Percentiles rank a stretch among this genome's conserved stretches.
Evolutionary conservation across 306 rosid genomes (phyloP).

Genomic region (Trifolium pratense): DNA sequence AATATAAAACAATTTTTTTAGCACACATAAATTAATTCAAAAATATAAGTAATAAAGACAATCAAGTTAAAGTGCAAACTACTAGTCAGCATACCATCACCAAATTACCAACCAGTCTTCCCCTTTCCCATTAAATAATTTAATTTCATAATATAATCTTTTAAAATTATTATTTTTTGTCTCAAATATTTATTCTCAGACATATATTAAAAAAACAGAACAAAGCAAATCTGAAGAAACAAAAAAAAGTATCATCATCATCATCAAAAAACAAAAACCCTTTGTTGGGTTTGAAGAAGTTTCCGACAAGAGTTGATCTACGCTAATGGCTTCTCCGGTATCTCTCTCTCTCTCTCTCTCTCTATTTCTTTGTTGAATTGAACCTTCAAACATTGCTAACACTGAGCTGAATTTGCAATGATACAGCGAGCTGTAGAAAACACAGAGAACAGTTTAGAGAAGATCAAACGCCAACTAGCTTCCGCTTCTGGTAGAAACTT

Average conservation of each 20-base stretch:
- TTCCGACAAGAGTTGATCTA: conserved; percentile 46
- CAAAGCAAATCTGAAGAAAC: conserved; percentile 27
- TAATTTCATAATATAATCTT: not conserved
- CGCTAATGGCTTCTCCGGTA: conserved; percentile 85
- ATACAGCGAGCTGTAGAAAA: conserved; percentile 66
- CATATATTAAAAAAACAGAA: not conserved
- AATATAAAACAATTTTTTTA: too few species aligned
- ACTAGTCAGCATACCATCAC: not conserved
- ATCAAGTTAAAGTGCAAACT: conserved; percentile 6
- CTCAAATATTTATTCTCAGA: not conserved
- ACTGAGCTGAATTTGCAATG: conserved; percentile 36
- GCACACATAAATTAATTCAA: too few species aligned
- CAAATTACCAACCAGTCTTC: conserved; percentile 18
- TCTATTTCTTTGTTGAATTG: not conserved
- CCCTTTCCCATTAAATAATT: not conserved
- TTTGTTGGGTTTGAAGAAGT: conserved; percentile 25
- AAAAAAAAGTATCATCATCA: not conserved
- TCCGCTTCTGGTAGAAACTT: conserved; percentile 87
- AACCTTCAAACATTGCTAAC: not conserved
- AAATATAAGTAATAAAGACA: not conserved
- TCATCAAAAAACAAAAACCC: conserved; percentile 39
- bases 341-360: conserved; percentile 34
- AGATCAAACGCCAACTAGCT: conserved; percentile 95
- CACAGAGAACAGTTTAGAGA: conserved; percentile 90
- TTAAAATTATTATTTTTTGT: not conserved